Evolutionary conservation across 495 filamentous ascomycete genomes (phyloP).

Genomic region (Annulohypoxylon maeteangense): DNA sequence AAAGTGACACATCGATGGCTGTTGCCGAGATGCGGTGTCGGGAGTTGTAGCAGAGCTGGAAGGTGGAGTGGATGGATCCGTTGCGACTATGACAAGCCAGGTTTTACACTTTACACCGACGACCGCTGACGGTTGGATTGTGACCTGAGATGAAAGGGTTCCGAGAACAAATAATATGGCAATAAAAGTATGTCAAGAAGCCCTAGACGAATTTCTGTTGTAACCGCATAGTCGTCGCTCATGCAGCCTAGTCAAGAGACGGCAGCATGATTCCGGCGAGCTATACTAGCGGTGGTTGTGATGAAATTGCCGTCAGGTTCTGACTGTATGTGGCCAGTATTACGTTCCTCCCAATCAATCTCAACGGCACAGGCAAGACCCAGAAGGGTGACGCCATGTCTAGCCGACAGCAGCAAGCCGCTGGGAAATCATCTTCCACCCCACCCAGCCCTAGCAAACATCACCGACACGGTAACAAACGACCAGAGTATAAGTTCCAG

Average conservation of each 20-base stretch:
- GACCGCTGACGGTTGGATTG: constrained; percentile 24
- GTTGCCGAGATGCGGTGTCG: constrained; percentile 57
- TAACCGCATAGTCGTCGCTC: constrained; percentile 53
- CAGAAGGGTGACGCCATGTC: constrained; percentile 32
- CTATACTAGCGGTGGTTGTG: constrained; percentile 44
- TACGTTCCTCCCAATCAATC: constrained; percentile 53
- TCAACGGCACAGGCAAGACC: constrained; percentile 24
- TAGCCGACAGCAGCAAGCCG: constrained; percentile 49
- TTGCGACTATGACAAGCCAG: constrained; percentile 25
- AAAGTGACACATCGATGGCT: constrained; percentile 53
- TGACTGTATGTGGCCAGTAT: constrained; percentile 57
- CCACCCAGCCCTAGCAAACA: constrained; percentile 43
- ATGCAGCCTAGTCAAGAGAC: constrained; percentile 26
- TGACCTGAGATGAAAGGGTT: constrained; percentile 46
- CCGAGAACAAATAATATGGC: constrained; percentile 52
- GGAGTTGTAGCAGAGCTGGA: constrained; percentile 43
- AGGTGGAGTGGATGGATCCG: constrained; percentile 41
- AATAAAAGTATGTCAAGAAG: constrained; percentile 22
- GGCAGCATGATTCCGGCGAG: constrained; percentile 57
- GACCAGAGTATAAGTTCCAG: constrained; percentile 72
- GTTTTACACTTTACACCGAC: constrained; percentile 40
- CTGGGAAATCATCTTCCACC: constrained; percentile 49
- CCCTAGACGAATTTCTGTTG: constrained; percentile 51
- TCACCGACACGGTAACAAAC: constrained; percentile 57
- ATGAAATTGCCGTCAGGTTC: constrained; percentile 40